phyloP scores from a whole-genome alignment of 2,329 filamentous ascomycete genomes.

The Penicillium sp. region DNA sequence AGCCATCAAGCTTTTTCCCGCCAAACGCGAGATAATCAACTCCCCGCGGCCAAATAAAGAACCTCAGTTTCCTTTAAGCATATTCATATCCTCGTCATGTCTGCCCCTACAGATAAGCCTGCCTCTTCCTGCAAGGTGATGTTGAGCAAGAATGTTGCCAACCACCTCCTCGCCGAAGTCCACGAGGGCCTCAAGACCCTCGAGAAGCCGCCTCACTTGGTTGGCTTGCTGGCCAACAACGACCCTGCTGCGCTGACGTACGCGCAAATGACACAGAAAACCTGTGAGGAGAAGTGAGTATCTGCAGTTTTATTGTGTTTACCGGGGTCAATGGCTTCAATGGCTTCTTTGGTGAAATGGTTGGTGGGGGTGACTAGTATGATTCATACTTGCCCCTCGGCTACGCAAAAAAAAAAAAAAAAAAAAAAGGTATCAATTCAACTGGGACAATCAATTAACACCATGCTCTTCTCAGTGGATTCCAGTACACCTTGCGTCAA shows the following conservation, averaged over 20 bases:
- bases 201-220: conserved; percentile 71
- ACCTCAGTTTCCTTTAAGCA: conserved; percentile 9
- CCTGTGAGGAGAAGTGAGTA: conserved; percentile 88
- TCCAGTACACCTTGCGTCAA: conserved; percentile 80
- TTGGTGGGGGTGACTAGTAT: conserved; percentile 18
- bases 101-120: conserved; percentile 29
- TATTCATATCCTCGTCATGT: conserved; percentile 26
- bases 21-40: conserved; percentile 8
- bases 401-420: conserved; percentile 15
- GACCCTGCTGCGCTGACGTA: conserved; percentile 92
- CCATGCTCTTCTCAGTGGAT: conserved; percentile 61
- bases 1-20: conserved; percentile 37
- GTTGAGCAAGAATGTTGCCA: conserved; percentile 82
- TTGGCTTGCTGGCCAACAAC: conserved; percentile 87
- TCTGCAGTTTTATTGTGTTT: conserved; percentile 14
- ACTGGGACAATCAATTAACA: conserved; percentile 18
- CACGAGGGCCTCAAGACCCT: conserved; percentile 70
- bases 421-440: neutral
- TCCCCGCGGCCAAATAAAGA: conserved; percentile 14
- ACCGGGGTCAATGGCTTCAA: conserved; percentile 10
- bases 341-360: neutral
- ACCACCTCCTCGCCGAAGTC: conserved; percentile 75
- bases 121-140: conserved; percentile 79
- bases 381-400: conserved; percentile 29
- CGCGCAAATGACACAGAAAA: conserved; percentile 96